Base-by-base conservation (phyloP, 2,329 filamentous ascomycete species). In the Pseudogymnoascus sp. region DNA sequence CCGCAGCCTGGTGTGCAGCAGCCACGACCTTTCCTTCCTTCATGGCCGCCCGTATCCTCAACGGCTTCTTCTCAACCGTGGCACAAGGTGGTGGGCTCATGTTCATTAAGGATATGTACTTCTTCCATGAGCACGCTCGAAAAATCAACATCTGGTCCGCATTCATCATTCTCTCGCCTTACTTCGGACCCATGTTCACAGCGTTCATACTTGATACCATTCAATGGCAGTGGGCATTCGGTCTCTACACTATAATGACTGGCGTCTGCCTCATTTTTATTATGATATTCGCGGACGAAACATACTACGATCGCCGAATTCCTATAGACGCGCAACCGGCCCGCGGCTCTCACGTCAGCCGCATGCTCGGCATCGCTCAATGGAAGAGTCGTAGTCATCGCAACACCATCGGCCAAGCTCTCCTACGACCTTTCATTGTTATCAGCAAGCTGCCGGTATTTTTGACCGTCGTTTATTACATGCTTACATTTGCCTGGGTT, bases 51-150 rank as follows among this genome's bases (percentile, higher is more conserved):
- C 33, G 64, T 29, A 63, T 66, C 8, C 63, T 66, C 8, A 35
- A 78, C 65, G 76, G 64, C 2, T 66, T 66, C 53, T 65, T 65
- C 44, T 61, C 60, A 10, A 65, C 61, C 14, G 65, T 65, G 24
- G 61, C 63, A 14, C 65, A 66, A 62, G 63, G 40, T 13, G 75
- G 76, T 14, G 80, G 80, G 6, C 72, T 84, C 61, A 80, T 81
- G 70, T 80, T 80, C 68, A 80, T 83, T 70, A 80, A 83, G 62
- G 83, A 86, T 70, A 77, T 84, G 63, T 86, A 82, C 73, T 85
- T 83, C 74, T 82, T 84, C 71, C 83, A 85, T 67, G 78, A 84
- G 65, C 75, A 66, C 56, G 24, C 79, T 1, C 72, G 78, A 19
- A 81, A 81, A 69, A 81, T 80, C 65, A 79, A 79, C 61, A 74